A percentile compares a stretch with the other conserved stretches of the same genome.
phyloP scores from a whole-genome alignment of 306 rosid species.

The Trifolium pratense region DNA sequence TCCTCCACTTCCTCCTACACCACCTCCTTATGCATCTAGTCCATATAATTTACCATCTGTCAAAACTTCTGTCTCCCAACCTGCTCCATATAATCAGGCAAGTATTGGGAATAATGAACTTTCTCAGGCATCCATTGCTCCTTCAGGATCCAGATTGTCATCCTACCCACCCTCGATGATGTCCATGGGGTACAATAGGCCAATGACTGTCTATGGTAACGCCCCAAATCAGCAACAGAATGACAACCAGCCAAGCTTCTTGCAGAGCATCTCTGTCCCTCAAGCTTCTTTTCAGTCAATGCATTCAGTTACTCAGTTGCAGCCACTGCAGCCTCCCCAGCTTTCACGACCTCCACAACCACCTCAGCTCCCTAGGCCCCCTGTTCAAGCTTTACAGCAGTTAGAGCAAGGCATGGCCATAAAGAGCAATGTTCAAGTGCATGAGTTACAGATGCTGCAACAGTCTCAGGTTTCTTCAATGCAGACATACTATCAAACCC shows the following conservation, averaged over 20 bases:
- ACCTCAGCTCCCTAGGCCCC: constrained; percentile 93
- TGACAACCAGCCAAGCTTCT: constrained; percentile 62
- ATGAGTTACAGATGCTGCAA: constrained; percentile 71
- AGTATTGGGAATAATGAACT: constrained; percentile 56
- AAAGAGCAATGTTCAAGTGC: constrained; percentile 66
- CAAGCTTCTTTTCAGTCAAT: constrained; percentile 67
- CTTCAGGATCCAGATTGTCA: constrained; percentile 66
- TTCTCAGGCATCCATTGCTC: constrained; percentile 57
- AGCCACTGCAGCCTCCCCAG: constrained; percentile 98
- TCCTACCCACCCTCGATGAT: constrained; percentile 62
- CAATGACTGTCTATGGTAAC: constrained; percentile 58
- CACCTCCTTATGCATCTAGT: constrained; percentile 84
- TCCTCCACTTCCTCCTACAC: constrained; percentile 98
- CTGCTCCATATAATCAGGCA: constrained; percentile 65
- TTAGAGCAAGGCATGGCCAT: constrained; percentile 67
- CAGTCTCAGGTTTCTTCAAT: constrained; percentile 77
- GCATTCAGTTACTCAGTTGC: constrained; percentile 81
- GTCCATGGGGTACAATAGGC: constrained; percentile 63
- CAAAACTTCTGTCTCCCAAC: constrained; percentile 63
- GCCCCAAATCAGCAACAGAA: constrained; percentile 71
- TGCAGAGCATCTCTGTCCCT: constrained; percentile 67
- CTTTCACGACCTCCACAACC: constrained; percentile 93
- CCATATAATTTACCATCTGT: constrained; percentile 63
- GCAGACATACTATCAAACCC: constrained; percentile 69
- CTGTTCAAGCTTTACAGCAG: constrained; percentile 74